phyloP scores from a whole-genome alignment of 805 yeast genomes.

The Blastobotrys chiropterorum region DNA sequence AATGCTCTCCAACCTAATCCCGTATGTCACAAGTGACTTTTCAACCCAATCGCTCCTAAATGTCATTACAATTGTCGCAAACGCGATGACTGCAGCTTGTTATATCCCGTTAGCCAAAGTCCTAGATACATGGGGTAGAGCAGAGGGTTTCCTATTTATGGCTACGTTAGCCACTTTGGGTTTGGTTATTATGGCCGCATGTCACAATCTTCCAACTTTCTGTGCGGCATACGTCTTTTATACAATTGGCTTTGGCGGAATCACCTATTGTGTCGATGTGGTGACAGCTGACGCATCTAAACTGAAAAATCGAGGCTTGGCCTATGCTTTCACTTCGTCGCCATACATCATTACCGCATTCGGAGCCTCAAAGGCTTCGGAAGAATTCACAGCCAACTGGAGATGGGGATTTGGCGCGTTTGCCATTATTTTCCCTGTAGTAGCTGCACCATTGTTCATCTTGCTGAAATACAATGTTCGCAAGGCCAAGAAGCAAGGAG shows the following conservation, averaged over 20 bases:
- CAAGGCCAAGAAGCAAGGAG: conserved; percentile 28
- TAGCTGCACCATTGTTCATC: conserved; percentile 24
- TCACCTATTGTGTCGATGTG: conserved; percentile 45
- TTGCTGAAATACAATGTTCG: conserved; percentile 27
- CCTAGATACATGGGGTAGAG: conserved; percentile 52
- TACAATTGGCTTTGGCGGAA: conserved; percentile 50
- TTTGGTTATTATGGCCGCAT: conserved; percentile 51
- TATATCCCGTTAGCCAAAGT: conserved; percentile 39
- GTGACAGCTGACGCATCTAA: conserved; percentile 56
- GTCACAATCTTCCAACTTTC: conserved; percentile 45
- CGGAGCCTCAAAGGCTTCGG: conserved; percentile 29
- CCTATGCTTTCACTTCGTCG: conserved; percentile 27
- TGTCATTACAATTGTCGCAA: conserved; percentile 29
- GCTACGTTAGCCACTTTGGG: conserved; percentile 49
- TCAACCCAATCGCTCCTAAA: conserved; percentile 27
- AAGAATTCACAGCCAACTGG: conserved; percentile 32
- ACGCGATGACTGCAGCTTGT: conserved; percentile 32
- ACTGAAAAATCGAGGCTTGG: conserved; percentile 39
- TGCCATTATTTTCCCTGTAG: conserved; percentile 40
- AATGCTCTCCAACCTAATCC: conserved; percentile 23
- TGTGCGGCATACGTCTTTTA: conserved; percentile 45
- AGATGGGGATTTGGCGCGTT: conserved; percentile 49
- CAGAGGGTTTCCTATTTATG: conserved; percentile 41
- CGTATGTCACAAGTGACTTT: conserved; percentile 24
- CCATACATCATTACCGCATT: conserved; percentile 33